Evolutionary conservation across 345 rosid genomes (phyloP).

Genomic region (Camelina sativa): DNA sequence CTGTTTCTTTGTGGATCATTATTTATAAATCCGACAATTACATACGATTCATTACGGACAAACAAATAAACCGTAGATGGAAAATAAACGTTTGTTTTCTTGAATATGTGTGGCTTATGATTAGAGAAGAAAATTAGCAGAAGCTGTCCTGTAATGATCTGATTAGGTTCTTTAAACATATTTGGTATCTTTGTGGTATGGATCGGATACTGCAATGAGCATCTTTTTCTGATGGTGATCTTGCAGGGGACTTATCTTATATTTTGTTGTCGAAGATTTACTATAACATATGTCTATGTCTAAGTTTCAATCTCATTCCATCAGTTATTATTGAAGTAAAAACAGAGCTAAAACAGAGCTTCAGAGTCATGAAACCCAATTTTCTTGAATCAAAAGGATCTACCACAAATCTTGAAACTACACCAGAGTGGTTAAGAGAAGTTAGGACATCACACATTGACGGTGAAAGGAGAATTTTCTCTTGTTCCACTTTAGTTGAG

Average conservation of each 20-base stretch:
- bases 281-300: neutral
- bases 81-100: neutral
- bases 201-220: neutral
- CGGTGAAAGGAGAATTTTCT: no score
- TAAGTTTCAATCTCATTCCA: neutral
- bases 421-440: neutral
- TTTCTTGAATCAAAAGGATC: neutral
- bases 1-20: neutral
- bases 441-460: no score
- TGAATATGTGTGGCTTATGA: neutral
- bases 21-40: neutral
- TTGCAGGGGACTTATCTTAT: neutral
- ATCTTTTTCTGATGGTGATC: neutral
- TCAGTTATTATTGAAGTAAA: neutral
- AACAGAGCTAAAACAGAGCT: neutral
- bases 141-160: neutral
- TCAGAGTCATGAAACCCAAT: neutral
- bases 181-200: neutral
- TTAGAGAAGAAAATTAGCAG: neutral
- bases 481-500: neutral
- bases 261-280: no score
- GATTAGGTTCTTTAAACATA: neutral
- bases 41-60: no score
- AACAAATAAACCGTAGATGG: no score
- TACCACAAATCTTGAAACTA: neutral